Evolutionary conservation across 129 eudicot species (phyloP).

Genomic region (Artemisia annua): DNA sequence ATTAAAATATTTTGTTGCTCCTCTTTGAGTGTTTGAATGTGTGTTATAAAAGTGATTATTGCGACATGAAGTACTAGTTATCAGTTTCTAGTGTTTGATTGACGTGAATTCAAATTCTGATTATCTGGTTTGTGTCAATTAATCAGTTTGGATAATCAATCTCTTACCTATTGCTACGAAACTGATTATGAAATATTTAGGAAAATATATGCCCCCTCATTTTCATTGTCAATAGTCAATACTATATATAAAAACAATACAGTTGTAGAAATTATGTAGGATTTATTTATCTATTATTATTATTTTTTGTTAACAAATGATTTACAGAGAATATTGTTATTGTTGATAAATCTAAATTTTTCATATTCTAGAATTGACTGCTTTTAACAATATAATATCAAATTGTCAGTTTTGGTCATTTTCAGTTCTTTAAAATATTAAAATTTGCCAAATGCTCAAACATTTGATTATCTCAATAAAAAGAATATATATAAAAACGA

Average conservation of each 20-base stretch:
- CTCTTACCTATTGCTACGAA: background rate
- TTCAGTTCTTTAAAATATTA: background rate
- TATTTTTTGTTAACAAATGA: too few relatives aligned
- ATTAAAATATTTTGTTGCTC: background rate
- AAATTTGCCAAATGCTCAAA: background rate
- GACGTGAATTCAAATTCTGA: background rate
- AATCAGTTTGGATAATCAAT: slow-evolving; percentile 1
- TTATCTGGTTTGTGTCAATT: background rate
- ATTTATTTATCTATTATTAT: background rate
- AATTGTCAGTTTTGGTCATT: background rate
- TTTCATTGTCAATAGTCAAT: background rate
- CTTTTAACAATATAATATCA: background rate
- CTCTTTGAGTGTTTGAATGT: background rate
- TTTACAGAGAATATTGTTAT: background rate
- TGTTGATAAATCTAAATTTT: background rate
- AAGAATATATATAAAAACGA: background rate
- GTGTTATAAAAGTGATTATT: background rate
- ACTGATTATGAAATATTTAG: background rate
- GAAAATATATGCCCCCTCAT: background rate
- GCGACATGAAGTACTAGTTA: background rate
- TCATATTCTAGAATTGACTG: background rate
- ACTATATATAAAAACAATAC: background rate
- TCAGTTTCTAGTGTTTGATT: background rate
- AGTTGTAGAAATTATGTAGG: background rate
- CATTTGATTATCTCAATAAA: background rate